Evolutionary conservation across 208 protist genomes (phyloP).

Genomic region (Wallacemonas rigidus): DNA sequence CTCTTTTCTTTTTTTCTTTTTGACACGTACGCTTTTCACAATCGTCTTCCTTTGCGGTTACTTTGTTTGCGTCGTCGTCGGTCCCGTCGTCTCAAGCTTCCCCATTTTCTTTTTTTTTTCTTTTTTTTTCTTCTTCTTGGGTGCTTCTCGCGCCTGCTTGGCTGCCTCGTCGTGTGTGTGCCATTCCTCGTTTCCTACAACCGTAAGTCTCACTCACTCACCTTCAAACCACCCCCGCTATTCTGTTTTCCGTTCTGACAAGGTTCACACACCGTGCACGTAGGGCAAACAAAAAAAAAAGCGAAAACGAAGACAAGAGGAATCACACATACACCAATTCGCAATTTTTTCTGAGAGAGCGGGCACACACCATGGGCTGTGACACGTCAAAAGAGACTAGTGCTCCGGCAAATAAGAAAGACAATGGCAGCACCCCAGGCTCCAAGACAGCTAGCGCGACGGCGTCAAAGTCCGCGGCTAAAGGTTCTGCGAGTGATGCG

Average conservation of each 20-base stretch:
- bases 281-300: background rate
- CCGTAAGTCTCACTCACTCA: no score
- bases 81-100: background rate
- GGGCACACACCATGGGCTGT: slow-evolving; percentile 35
- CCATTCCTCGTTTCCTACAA: no score
- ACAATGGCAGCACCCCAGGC: background rate
- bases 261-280: background rate
- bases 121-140: background rate
- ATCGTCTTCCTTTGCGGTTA: no score
- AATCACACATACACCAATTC: background rate
- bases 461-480: slow-evolving; percentile 6
- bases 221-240: background rate
- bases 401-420: background rate
- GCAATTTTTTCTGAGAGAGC: background rate
- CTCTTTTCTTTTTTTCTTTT: no score
- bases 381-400: slow-evolving; percentile 40
- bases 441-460: slow-evolving; percentile 5
- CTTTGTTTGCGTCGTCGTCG: background rate
- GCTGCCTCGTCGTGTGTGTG: background rate
- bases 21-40: no score
- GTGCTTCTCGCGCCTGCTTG: background rate
- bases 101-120: slow-evolving; percentile 17
- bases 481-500: background rate
- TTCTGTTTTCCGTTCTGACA: slow-evolving; percentile 4
- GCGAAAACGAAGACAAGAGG: background rate